Percentiles rank a stretch among this genome's conserved stretches.
Conservation (phyloP, 192 early-diverging fungal genomes). For the Allomyces arbusculus region DNA sequence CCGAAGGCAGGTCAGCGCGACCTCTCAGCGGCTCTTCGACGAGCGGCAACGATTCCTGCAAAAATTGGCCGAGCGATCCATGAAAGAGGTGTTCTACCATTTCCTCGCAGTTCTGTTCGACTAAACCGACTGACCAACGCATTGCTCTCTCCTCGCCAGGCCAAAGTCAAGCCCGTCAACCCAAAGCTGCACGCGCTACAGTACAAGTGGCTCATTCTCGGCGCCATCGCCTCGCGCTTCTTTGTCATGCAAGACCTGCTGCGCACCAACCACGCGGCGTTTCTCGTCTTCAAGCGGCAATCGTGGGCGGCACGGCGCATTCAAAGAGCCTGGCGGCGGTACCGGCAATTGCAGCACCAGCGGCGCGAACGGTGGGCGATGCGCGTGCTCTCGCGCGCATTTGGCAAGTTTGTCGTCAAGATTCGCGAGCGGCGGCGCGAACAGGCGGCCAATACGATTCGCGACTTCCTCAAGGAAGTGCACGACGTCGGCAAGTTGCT, state of each 20-base stretch:
- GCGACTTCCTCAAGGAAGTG: neutral
- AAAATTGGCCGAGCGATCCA: neutral
- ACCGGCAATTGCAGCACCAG: neutral
- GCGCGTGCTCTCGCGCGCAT: neutral
- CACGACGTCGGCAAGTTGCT: neutral
- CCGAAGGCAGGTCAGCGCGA: neutral
- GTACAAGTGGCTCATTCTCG: neutral
- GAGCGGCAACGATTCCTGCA: neutral
- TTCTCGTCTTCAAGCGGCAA: neutral
- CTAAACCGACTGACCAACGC: too few relatives aligned
- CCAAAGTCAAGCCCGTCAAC: neutral
- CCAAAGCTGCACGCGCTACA: neutral
- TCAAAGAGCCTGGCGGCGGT: neutral
- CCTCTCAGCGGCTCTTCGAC: neutral
- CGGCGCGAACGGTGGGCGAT: neutral
- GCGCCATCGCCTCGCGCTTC: neutral
- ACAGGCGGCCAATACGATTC: neutral
- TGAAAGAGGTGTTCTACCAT: too few relatives aligned
- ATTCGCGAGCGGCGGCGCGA: neutral
- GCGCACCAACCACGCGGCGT: neutral
- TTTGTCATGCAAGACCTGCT: neutral
- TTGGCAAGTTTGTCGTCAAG: neutral
- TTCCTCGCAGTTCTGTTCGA: too few relatives aligned
- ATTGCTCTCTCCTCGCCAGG: neutral
- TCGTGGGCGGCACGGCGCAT: neutral